Conservation (phyloP, 139 green algal species). For the Nannochloris sp. region DNA sequence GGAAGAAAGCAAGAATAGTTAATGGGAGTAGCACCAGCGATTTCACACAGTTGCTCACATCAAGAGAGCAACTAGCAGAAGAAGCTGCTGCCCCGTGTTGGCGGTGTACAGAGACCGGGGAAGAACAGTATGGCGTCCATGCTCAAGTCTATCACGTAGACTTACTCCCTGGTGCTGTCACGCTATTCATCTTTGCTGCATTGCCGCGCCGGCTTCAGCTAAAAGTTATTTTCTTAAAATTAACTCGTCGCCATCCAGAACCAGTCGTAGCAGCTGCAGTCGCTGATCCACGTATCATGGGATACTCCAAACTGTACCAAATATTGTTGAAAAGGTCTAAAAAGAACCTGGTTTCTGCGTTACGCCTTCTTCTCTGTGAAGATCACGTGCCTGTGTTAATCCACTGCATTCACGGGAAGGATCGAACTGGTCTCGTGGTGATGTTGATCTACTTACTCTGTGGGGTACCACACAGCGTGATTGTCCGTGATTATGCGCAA, state of each 20-base stretch:
- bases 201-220: conserved; percentile 12
- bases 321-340: conserved; percentile 16
- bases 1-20: not conserved
- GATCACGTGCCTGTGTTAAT: conserved; percentile 24
- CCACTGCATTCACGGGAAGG: conserved; percentile 52
- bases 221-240: conserved; percentile 8
- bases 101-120: conserved; percentile 6
- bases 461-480: conserved; percentile 15
- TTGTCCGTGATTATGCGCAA: conserved; percentile 36
- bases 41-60: not conserved
- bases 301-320: conserved; percentile 36
- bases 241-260: conserved; percentile 12
- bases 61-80: not conserved
- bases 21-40: no score
- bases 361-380: conserved; percentile 23
- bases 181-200: conserved; percentile 15
- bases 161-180: conserved; percentile 14
- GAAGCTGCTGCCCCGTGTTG: conserved; percentile 7
- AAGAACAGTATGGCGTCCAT: conserved; percentile 10
- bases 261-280: conserved; percentile 29
- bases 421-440: conserved; percentile 40
- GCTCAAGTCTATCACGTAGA: conserved; percentile 28
- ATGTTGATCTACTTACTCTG: conserved; percentile 47
- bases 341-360: conserved; percentile 14
- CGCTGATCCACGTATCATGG: conserved; percentile 36